phyloP scores from a whole-genome alignment of 1,284 basidiomycete genomes.

The Puccinia polysora region DNA sequence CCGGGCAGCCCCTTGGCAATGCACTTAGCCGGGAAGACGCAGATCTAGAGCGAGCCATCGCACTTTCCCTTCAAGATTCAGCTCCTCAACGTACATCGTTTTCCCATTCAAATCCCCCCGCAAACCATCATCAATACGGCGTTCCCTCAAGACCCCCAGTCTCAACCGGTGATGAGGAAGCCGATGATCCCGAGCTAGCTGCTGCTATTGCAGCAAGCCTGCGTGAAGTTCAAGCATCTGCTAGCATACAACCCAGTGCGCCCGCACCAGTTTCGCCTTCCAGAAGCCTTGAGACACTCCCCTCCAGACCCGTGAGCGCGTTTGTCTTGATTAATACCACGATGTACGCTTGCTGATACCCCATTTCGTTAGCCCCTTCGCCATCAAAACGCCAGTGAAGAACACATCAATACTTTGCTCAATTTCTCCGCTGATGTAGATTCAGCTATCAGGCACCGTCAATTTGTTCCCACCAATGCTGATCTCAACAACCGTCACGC shows the following conservation, averaged over 20 bases:
- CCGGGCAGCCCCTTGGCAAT: not conserved
- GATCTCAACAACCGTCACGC: slow-evolving; percentile 20
- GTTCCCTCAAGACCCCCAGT: slow-evolving; percentile 25
- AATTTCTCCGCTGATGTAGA: slow-evolving; percentile 40
- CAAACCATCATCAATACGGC: not conserved
- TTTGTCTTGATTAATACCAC: not conserved
- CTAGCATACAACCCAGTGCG: slow-evolving; percentile 55
- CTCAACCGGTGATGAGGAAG: slow-evolving; percentile 59
- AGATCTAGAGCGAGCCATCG: slow-evolving; percentile 88
- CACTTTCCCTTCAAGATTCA: slow-evolving; percentile 66
- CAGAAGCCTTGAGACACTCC: slow-evolving; percentile 1
- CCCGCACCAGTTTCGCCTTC: slow-evolving; percentile 4
- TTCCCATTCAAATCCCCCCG: not conserved
- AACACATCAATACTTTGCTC: slow-evolving; percentile 23
- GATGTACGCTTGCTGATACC: not conserved
- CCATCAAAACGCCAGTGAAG: slow-evolving; percentile 1
- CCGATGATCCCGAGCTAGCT: slow-evolving; percentile 85
- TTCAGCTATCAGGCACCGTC: slow-evolving; percentile 12
- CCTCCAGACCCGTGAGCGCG: slow-evolving; percentile 18
- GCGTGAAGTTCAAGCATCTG: slow-evolving; percentile 66
- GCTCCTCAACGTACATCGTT: slow-evolving; percentile 36
- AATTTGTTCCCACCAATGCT: slow-evolving; percentile 20
- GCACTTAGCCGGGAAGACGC: slow-evolving; percentile 69
- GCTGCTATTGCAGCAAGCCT: slow-evolving; percentile 95
- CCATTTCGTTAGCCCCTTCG: slow-evolving; percentile 2